Evolutionary conservation across 2,329 filamentous ascomycete genomes (phyloP), one percentile per base, ranked within the genome.

Genomic region (Xylaria sp.): DNA sequence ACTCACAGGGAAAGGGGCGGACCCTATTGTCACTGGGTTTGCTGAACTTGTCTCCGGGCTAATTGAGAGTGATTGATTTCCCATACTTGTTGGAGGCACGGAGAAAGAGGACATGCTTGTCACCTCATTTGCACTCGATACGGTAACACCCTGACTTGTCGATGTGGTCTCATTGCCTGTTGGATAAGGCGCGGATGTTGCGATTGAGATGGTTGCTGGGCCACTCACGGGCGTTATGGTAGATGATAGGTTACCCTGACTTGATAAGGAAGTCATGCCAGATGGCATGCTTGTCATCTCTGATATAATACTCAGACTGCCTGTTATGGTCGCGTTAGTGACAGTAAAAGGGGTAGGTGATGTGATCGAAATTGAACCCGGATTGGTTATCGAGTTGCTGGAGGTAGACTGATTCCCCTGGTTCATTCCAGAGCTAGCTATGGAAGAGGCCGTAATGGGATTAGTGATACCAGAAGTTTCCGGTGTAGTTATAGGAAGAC

Each of bases 231-330:
- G 51, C 23, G 63, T 58, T n/a, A 25, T 48, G 6, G 61, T 50
- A 48, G 56, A 37, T n/a, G 69, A 67, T 25, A 48, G 63, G n/a
- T 67, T 69, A 13, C 51, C 59, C 52, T 68, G 56, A 9, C 63
- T 63, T 23, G 41, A 5, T 13, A 67, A 69, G 1, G 62, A 20
- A 1, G 66, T 62, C 10, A 56, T 31, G 23, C 20, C 1, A 51
- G 55, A 44, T 15, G n/a, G 25, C 20, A 20, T 12, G 48, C 59
- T 67, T 55, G 55, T 37, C 39, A 34, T 25, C 60, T 23, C 64
- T 8, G 67, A 41, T 18, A 34, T 13, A 31, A 37, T 64, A n/a
- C 55, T 15, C 20, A 56, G 48, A 20, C 44, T 65, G 5, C 44
- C 37, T 7, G 39, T 63, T 50, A 57, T 41, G n/a, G 59, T 64